These are phyloP conservation scores for Russula vinacea DNA, from an alignment of 768 basidiomycete genomes.

Conservation along the genomic window DNA sequence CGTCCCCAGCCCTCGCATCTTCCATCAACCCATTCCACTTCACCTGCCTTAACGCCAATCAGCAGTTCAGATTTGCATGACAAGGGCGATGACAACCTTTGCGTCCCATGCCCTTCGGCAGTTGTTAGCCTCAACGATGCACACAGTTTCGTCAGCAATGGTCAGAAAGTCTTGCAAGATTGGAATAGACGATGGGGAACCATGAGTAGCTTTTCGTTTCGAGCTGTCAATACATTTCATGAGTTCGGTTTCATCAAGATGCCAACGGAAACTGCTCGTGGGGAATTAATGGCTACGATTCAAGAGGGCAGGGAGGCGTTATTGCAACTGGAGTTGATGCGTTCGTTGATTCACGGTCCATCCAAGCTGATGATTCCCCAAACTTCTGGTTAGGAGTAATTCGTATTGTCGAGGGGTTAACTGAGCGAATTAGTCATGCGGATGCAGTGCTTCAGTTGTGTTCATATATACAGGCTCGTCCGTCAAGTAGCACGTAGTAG, in stretches of 20 bases:
- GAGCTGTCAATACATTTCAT: neutral
- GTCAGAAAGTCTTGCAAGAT: neutral
- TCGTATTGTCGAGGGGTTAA: neutral
- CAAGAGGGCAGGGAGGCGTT: neutral
- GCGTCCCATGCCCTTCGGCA: neutral
- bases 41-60: neutral
- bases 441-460: neutral
- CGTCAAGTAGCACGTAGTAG: too few relatives aligned
- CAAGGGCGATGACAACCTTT: neutral
- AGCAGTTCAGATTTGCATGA: neutral
- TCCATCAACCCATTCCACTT: neutral
- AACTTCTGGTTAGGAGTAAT: neutral
- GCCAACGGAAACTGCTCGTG: neutral
- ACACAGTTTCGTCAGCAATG: neutral
- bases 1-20: neutral
- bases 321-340: neutral
- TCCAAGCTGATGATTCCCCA: neutral
- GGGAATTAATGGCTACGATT: neutral
- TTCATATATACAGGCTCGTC: too few relatives aligned
- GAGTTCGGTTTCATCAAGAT: neutral
- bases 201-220: neutral
- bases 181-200: conserved; percentile 1
- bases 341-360: neutral
- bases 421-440: neutral
- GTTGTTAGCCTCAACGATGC: neutral